These are phyloP conservation scores for Ascosphaera aggregata DNA, from an alignment of 2,329 filamentous ascomycete genomes.

Conservation along the genomic window DNA sequence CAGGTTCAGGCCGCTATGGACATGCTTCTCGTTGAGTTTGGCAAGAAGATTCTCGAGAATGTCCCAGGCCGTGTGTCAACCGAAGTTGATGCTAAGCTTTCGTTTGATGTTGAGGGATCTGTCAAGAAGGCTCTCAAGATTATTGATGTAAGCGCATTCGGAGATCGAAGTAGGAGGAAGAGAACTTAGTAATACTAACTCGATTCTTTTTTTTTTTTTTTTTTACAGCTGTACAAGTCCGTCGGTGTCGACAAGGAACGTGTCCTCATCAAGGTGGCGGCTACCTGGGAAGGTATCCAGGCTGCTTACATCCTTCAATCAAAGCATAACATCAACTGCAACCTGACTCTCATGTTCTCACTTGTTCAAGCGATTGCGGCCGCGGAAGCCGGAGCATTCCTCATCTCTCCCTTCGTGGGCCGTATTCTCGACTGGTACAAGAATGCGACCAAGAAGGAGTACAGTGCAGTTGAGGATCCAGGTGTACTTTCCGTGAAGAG, in stretches of 20 bases:
- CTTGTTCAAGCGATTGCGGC: constrained; percentile 81
- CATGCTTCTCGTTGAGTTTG: constrained; percentile 89
- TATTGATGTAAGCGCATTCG: constrained; percentile 43
- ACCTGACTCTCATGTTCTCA: constrained; percentile 98
- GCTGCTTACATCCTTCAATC: constrained; percentile 90
- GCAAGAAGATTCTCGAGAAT: constrained; percentile 90
- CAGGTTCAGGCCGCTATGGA: constrained; percentile 84
- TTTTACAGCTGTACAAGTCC: constrained; percentile 70
- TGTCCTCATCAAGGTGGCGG: constrained; percentile 94
- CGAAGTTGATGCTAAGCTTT: constrained; percentile 89
- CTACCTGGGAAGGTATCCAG: constrained; percentile 99
- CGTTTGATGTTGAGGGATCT: constrained; percentile 80
- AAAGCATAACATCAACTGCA: constrained; percentile 92
- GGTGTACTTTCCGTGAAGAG: constrained; percentile 80
- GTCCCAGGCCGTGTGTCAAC: constrained; percentile 97
- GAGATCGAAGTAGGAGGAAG: neutral
- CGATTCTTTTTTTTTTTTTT: no score
- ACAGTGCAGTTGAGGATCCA: constrained; percentile 71
- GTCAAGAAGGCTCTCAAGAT: constrained; percentile 93
- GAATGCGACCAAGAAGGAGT: constrained; percentile 84
- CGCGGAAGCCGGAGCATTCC: constrained; percentile 84
- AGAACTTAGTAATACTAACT: constrained; percentile 5
- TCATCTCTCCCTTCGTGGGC: constrained; percentile 98
- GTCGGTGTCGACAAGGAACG: constrained; percentile 83
- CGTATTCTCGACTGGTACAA: constrained; percentile 99